A percentile compares a stretch with the other conserved stretches of the same genome.
Conservation (phyloP, 805 yeast species). For the Schizosaccharomyces osmophilus region DNA sequence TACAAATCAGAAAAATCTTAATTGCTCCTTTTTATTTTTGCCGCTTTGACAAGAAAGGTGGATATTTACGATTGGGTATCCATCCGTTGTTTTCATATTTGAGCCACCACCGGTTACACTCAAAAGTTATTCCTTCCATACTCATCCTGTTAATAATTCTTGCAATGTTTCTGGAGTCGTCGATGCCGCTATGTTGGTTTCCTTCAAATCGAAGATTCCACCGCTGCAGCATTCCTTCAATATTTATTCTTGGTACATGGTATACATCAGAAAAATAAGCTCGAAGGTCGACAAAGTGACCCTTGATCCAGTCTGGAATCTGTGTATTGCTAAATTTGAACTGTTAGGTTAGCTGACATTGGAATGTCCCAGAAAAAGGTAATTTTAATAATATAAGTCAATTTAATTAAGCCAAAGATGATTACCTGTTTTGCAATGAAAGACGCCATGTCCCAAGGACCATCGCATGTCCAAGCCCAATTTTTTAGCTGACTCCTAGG, state of each 20-base stretch:
- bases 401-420: no score
- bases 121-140: not conserved
- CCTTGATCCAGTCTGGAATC: conserved; percentile 3
- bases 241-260: not conserved
- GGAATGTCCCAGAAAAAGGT: not conserved
- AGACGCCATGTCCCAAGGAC: conserved; percentile 2
- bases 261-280: conserved; percentile 2
- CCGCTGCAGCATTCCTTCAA: conserved; percentile 6
- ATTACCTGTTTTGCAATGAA: conserved; percentile 4
- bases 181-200: conserved; percentile 4
- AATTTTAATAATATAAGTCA: no score
- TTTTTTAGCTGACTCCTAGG: not conserved
- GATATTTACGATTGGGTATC: not conserved
- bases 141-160: conserved; percentile 1
- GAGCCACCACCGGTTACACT: conserved; percentile 1
- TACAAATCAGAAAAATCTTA: no score
- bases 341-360: not conserved
- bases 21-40: not conserved
- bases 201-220: conserved; percentile 2
- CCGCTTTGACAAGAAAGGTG: not conserved
- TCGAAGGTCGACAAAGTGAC: conserved; percentile 7
- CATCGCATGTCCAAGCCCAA: conserved; percentile 3
- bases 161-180: conserved; percentile 5
- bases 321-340: not conserved
- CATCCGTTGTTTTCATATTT: not conserved